Base-by-base conservation (phyloP, 2,329 filamentous ascomycete genomes). In the Trichophyton mentagrophytes region DNA sequence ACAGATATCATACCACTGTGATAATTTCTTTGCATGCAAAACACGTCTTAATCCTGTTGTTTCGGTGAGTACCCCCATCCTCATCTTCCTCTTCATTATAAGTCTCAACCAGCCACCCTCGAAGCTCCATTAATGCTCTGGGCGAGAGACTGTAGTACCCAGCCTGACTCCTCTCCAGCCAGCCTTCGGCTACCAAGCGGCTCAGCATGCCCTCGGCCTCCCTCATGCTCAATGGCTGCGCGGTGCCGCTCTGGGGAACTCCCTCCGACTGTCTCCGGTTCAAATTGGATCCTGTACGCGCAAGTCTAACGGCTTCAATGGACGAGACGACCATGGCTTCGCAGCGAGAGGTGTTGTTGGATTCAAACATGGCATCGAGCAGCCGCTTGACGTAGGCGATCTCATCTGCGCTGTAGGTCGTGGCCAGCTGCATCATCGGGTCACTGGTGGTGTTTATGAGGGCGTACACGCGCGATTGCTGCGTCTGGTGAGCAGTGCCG, bases 281-380 rank as follows among this genome's bases (percentile, higher is more conserved):
- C 8, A 60, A 64, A 49, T 66, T 67, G 63, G 69, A 70, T 3
- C 67, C 61, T 3, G 25, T 38, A 64, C 75, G 65, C 51, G 70
- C 68, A 3, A 95, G 76, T 66, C 89, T 85, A 59, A 88, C 78
- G 2, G 91, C 91, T 68, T 96, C 85, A 71, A 90, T 89, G 51
- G 83, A 81, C 11, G 84, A 87, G 2, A 97, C 77, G 2, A 89
- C 90, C 82, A 96, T 86, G 27, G 90, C 82, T 73, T 99, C 92
- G 68, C 85, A 83, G n/a, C 84, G 79, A 7, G 79, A 80, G 0
- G 85, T 89, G 70, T 97, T 97, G 76, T 90, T 85, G 20, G 83
- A 87, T 65, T 95, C 89, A 70, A 97, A 99, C 83, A 99, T 95
- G 67, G 82, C 85, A 71, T 96, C 91, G 0, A 99, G 81, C 2